Conservation (phyloP, 139 green algal genomes). For the Chlorella ohadii region DNA sequence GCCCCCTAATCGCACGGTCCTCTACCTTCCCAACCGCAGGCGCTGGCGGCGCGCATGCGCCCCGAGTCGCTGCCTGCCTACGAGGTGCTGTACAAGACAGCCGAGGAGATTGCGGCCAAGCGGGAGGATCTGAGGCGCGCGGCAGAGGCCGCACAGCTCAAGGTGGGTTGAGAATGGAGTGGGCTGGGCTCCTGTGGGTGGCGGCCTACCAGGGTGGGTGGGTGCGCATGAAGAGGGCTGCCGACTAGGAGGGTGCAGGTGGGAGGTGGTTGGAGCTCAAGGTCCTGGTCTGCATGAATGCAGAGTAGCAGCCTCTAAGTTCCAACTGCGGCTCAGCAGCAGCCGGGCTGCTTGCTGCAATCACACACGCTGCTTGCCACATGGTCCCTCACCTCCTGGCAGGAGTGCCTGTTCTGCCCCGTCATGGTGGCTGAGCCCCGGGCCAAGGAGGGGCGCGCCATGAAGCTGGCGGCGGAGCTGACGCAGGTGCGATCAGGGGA, state of each 20-base stretch:
- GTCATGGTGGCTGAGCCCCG: conserved; percentile 47
- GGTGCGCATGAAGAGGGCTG: too few species aligned
- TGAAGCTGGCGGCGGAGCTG: conserved; percentile 35
- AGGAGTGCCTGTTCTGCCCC: conserved; percentile 58
- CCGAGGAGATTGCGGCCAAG: conserved; percentile 29
- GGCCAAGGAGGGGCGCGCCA: conserved; percentile 38
- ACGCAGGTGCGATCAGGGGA: not conserved
- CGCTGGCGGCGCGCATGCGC: conserved; percentile 60
- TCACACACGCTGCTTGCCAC: too few species aligned
- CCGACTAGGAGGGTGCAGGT: too few species aligned
- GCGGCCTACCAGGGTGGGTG: too few species aligned
- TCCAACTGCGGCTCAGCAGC: too few species aligned
- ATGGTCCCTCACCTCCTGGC: not conserved
- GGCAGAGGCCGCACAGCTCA: conserved; percentile 22
- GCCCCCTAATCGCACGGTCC: too few species aligned
- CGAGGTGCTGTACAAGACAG: conserved; percentile 56
- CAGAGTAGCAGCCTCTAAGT: too few species aligned
- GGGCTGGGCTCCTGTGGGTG: not conserved
- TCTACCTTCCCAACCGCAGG: conserved; percentile 1
- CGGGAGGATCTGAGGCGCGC: conserved; percentile 28
- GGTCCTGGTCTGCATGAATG: too few species aligned
- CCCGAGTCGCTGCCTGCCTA: conserved; percentile 45
- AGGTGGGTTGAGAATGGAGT: conserved; percentile 1
- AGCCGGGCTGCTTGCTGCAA: too few species aligned
- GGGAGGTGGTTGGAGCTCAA: too few species aligned